These are phyloP conservation scores for Fagus crenata DNA, from an alignment of 306 rosid species.

Conservation along the genomic window DNA sequence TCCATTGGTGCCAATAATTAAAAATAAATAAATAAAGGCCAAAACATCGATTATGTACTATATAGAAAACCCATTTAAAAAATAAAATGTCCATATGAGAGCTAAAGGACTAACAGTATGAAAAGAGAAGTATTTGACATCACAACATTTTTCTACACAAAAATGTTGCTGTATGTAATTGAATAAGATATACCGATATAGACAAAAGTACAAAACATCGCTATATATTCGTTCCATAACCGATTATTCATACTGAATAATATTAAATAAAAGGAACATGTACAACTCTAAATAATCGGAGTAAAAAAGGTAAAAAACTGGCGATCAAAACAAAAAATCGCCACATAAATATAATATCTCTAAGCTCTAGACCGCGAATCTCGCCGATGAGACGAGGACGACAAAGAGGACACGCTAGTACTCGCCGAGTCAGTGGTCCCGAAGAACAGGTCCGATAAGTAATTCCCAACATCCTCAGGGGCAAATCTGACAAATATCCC, in stretches of 20 bases:
- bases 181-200: no score
- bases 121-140: no score
- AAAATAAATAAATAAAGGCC: no score
- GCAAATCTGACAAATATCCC: conserved; percentile 36
- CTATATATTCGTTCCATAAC: conserved; percentile 1
- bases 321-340: not conserved
- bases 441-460: conserved; percentile 52
- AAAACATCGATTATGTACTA: no score
- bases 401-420: conserved; percentile 21
- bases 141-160: no score
- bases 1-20: no score
- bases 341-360: not conserved
- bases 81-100: no score
- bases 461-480: conserved; percentile 57
- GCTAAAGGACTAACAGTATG: no score
- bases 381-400: conserved; percentile 32
- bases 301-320: not conserved
- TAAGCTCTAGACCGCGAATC: not conserved
- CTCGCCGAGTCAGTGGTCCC: conserved; percentile 16
- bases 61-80: no score
- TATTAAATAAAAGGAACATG: not conserved
- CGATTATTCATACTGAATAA: conserved; percentile 8
- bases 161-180: no score
- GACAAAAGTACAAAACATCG: not conserved
- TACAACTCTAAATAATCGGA: not conserved